Percentiles rank a stretch among this genome's conserved stretches.
Evolutionary conservation across 2,329 filamentous ascomycete species (phyloP).

Genomic region (Colletotrichum sp.): DNA sequence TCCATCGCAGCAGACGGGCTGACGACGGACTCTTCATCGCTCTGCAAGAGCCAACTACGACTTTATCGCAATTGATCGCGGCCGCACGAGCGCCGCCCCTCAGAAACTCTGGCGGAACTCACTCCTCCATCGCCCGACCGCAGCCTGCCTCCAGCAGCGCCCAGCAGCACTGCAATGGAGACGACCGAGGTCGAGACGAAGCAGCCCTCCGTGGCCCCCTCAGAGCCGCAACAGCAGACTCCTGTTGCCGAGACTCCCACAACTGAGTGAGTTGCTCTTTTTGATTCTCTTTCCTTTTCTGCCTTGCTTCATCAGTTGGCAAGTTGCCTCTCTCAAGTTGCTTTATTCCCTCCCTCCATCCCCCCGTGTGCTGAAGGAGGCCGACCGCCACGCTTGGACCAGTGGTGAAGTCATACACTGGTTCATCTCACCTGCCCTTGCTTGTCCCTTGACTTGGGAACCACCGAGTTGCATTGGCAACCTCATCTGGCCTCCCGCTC

Average conservation of each 20-base stretch:
- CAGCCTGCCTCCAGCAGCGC: not conserved
- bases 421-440: not conserved
- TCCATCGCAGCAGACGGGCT: not conserved
- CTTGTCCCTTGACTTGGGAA: not conserved
- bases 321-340: not conserved
- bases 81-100: not conserved
- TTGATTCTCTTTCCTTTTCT: not conserved
- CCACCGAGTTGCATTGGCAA: not conserved
- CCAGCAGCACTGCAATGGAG: conserved; percentile 5
- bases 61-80: not conserved
- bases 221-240: conserved; percentile 11
- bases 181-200: conserved; percentile 17
- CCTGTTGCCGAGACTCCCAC: conserved; percentile 10
- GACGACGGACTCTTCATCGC: not conserved
- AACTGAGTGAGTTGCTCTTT: conserved; percentile 10
- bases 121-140: not conserved
- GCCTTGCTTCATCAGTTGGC: not conserved
- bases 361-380: not conserved
- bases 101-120: not conserved
- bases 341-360: not conserved
- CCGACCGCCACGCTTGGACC: not conserved
- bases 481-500: not conserved
- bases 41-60: not conserved
- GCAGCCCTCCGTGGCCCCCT: conserved; percentile 18
- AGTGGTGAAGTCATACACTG: conserved; percentile 18